These are phyloP conservation scores for Acidomyces sp. DNA, from an alignment of 495 filamentous ascomycete species.

Conservation along the genomic window DNA sequence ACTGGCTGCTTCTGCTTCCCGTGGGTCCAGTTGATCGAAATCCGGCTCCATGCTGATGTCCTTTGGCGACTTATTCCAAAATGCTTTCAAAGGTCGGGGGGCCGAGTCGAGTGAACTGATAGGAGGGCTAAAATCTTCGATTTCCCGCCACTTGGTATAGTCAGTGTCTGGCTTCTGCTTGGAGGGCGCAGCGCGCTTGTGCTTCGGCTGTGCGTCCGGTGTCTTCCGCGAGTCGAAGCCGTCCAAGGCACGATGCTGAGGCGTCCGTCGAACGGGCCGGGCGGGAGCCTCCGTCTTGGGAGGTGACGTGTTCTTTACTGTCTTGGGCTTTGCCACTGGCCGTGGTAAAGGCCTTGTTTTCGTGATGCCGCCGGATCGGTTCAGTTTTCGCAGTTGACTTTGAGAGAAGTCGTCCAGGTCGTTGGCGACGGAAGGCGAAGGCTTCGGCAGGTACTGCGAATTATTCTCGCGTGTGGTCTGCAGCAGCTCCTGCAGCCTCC, in stretches of 20 bases:
- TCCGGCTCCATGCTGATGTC: slow-evolving; percentile 73
- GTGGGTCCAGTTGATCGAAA: slow-evolving; percentile 58
- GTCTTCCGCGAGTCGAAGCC: neutral
- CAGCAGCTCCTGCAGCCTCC: too few species aligned
- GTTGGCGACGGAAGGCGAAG: too few species aligned
- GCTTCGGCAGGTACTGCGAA: too few species aligned
- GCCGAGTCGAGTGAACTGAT: slow-evolving; percentile 39
- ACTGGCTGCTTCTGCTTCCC: slow-evolving; percentile 66
- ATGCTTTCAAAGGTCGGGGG: slow-evolving; percentile 57
- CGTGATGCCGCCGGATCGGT: slow-evolving; percentile 1
- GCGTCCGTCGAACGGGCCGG: slow-evolving; percentile 10
- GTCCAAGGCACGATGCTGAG: neutral
- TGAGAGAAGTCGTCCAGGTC: too few species aligned
- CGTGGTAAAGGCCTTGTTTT: slow-evolving; percentile 6
- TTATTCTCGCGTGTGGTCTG: too few species aligned
- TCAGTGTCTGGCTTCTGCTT: slow-evolving; percentile 44
- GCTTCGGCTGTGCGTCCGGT: slow-evolving; percentile 5
- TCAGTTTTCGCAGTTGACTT: neutral
- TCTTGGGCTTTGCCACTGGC: slow-evolving; percentile 4
- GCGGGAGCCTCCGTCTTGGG: neutral
- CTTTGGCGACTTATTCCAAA: slow-evolving; percentile 66
- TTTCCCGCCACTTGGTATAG: slow-evolving; percentile 71
- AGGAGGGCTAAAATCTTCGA: slow-evolving; percentile 69
- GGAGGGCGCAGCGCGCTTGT: slow-evolving; percentile 20
- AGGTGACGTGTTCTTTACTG: neutral